Evolutionary conservation across 1,139 yeast genomes (phyloP).

Genomic region (Taphrina betulina): DNA sequence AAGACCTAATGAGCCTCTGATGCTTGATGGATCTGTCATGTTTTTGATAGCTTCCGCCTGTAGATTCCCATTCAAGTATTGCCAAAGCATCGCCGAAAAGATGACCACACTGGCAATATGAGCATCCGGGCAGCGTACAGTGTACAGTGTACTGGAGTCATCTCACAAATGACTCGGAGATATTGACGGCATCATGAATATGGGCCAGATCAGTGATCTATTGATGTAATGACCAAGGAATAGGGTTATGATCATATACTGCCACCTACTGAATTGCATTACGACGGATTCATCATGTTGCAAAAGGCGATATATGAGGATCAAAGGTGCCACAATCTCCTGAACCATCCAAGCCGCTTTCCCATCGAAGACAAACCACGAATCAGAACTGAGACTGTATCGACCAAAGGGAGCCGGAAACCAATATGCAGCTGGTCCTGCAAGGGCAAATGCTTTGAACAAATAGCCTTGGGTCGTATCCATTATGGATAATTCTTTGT

Average conservation of each 20-base stretch:
- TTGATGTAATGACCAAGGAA: conserved; percentile 31
- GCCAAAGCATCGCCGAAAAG: conserved; percentile 14
- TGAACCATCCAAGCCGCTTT: conserved; percentile 31
- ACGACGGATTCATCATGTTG: too few relatives aligned
- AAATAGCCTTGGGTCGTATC: conserved; percentile 9
- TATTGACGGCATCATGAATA: conserved; percentile 22
- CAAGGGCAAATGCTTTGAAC: conserved; percentile 4
- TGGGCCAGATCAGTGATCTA: conserved; percentile 31
- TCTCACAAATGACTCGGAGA: conserved; percentile 29
- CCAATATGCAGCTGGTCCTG: conserved; percentile 8
- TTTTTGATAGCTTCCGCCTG: conserved; percentile 7
- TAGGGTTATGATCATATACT: conserved; percentile 1
- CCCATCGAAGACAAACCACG: conserved; percentile 20
- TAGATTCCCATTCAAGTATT: conserved; percentile 16
- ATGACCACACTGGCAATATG: background rate
- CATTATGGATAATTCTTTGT: too few relatives aligned
- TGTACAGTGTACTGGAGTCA: too few relatives aligned
- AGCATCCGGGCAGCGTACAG: background rate
- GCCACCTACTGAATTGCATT: background rate
- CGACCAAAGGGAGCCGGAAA: conserved; percentile 30
- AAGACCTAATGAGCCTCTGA: background rate
- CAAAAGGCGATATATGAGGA: too few relatives aligned
- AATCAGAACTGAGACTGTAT: background rate
- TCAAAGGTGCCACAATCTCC: conserved; percentile 33
- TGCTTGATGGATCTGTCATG: background rate